Evolutionary conservation across 2,329 filamentous ascomycete genomes (phyloP), one percentile per base, ranked within the genome.

Genomic region (Fusarium sp.): DNA sequence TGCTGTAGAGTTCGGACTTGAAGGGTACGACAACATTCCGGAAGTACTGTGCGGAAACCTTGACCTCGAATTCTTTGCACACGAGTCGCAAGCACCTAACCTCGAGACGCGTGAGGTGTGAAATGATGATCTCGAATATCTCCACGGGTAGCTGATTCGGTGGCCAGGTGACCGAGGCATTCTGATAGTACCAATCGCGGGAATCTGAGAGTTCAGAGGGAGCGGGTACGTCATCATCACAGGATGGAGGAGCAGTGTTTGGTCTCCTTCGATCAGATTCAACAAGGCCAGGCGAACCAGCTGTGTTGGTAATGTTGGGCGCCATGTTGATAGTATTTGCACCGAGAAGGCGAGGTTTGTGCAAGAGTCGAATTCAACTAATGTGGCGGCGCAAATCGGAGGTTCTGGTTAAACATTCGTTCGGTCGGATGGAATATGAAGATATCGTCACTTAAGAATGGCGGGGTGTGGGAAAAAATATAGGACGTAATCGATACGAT

Each of bases 21-120:
- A 91, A 91, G 2, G 86, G 85, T 2, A 89, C 84, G 6, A 90
- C 86, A 8, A 88, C 84, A 40, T 85, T 86, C 53, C 81, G 79
- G 71, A 89, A 91, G 41, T 89, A 80, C 36, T 80, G 77, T 35
- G 80, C 77, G 0, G 86, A 87, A 2, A 88, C 79, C 58, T 84
- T 85, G 11, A 72, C 64, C 57, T 89, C 85, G 25, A 79, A 85
- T 53, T 88, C 85, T 34, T 76, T 79, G 68, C 80, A 85, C 4
- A 89, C 87, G 5, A 90, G 77, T 6, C 88, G 84, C 73, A 91
- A 80, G 28, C 76, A 80, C 72, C 86, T 84, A 46, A 90, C 78
- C 58, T 88, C 85, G 31, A 82, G 78, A 5, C 85, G 83, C 8
- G 84, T 80, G 6, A 91, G 78, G 68, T 85, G 75, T 2, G 75